Base-by-base conservation (phyloP, 1,139 yeast species). In the Sugiyamaella grinbergsii region DNA sequence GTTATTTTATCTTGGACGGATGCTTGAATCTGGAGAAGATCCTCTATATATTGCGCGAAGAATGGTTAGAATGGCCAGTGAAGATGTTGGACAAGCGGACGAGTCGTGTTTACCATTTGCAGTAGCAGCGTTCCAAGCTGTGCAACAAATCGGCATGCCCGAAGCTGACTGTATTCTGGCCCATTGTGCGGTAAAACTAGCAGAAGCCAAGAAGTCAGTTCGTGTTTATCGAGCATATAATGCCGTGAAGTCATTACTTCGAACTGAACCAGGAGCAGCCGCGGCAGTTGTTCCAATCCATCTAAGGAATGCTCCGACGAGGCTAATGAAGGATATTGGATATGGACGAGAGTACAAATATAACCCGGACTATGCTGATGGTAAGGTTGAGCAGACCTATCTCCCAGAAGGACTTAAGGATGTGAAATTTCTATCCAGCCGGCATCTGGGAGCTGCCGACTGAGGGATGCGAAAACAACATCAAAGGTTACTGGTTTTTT, bases 81-180 rank as follows among this genome's bases (percentile, higher is more conserved):
- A 88, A 67, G 97, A 91, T 65, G 74, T 90, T 29, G 97, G 97
- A 0, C 70, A 86, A 2, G 72, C 86, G 8, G 98, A 94, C 66
- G 88, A 91, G 51, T 69, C 85, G 0, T 83, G 95, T 60, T 71
- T 94, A 38, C 96, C 98, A 1, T 83, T 93, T 69, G 93, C 95
- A 1, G 78, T 87, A 1, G 83, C 97, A 0, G 81, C 95, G 0
- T 88, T 85, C 64, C 89, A 88, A 47, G 91, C 97, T 0, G 81
- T 88, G 3, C 94, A 89, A 69, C 89, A 86, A 68, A 78, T 93
- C n/a, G 99, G 99, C 0, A 77, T 93, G 79, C 99, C 99, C 0
- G 98, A 94, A 64, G 95, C 95, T 1, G 97, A 93, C 64, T 76
- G 88, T 31, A 82, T 90, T 2, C 71, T 93, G 43, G 98, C 93